These are phyloP conservation scores for Quercus lobata DNA, from an alignment of 331 rosid genomes.

Conservation along the genomic window DNA sequence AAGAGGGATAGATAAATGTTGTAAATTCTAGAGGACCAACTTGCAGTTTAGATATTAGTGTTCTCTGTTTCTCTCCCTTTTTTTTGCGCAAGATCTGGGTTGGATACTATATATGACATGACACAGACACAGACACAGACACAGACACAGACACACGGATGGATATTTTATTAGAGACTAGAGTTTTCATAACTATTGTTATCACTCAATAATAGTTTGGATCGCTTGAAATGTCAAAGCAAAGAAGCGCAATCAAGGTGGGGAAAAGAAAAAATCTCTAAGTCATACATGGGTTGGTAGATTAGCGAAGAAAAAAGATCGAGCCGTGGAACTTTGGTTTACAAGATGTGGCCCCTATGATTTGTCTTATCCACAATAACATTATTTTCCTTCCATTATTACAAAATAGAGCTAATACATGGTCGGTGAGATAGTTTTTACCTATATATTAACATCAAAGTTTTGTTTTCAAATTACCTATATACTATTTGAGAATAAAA, in stretches of 20 bases:
- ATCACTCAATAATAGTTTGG: conserved; percentile 5
- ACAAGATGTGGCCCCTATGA: background rate
- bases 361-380: background rate
- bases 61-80: too few relatives aligned
- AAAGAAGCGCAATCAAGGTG: background rate
- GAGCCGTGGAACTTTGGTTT: too few relatives aligned
- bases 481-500: too few relatives aligned
- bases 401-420: background rate
- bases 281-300: conserved; percentile 1
- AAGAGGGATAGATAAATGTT: too few relatives aligned
- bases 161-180: too few relatives aligned
- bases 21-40: too few relatives aligned
- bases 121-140: too few relatives aligned
- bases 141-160: too few relatives aligned
- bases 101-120: too few relatives aligned
- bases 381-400: background rate
- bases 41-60: too few relatives aligned
- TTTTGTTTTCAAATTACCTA: too few relatives aligned
- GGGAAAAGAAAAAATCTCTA: background rate
- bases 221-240: conserved; percentile 7
- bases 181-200: background rate
- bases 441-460: background rate
- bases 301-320: background rate
- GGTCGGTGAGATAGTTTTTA: background rate
- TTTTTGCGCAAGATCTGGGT: too few relatives aligned